Evolutionary conservation across 441 rosid genomes (phyloP), one percentile per base, ranked within the genome.

Genomic region (Pelargonium australe): DNA sequence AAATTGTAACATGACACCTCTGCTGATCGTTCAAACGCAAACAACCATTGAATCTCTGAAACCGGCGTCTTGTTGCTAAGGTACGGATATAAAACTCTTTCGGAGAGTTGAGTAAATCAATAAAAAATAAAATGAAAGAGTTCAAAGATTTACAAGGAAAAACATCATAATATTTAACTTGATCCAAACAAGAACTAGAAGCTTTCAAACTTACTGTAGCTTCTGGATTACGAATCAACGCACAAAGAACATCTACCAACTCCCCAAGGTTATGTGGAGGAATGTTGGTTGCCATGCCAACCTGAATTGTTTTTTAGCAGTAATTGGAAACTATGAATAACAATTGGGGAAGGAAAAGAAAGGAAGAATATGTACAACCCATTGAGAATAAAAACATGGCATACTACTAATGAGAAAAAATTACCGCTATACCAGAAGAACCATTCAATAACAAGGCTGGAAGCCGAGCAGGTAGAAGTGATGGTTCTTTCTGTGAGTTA

Each of bases 181-280:
- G 17, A 68, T 5, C 0, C 16, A 13, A 13, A 58, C 49, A 72
- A 47, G 37, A 16, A 17, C 14, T 7, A n/a, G 14, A 49, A 37
- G 19, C 44, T 73, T 68, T 25, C n/a, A 63, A n/a, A 70, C 82
- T 80, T 81, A 94, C 98, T 66, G 91, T 85, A 65, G 95, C 97
- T 69, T 91, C 97, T 49, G 97, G 92, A 80, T 91, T 88, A 74
- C 78, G 91, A 76, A 94, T 94, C 74, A 94, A 81, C 1, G 95
- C 96, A 77, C 96, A 89, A 45, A 94, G 90, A 77, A 84, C 98
- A 73, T 94, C 97, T 53, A 94, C 97, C 81, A 94, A 74, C 80
- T 94, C 98, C 53, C 92, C 97, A 67, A 94, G 93, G 82, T 94
- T 94, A 80, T 94, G 98, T 65, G 98, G 98, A 79, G 98, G 98